Percentiles rank a stretch among this genome's conserved stretches.
Conservation (phyloP, 495 filamentous ascomycete species). For the Aspergillus bridgeri region DNA sequence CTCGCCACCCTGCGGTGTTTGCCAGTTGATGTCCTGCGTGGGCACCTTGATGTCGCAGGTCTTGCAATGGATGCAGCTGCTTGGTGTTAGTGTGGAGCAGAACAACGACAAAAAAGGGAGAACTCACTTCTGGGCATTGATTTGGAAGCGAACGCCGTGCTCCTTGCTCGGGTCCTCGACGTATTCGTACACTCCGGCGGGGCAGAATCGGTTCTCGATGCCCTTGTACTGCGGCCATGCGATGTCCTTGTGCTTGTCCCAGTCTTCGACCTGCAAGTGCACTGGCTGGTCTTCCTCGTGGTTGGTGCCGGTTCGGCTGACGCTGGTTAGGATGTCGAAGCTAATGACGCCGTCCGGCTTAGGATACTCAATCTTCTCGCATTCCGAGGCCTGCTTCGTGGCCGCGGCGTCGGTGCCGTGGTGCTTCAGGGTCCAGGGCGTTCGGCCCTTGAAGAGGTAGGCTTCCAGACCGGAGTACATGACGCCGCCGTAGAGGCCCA, state of each 20-base stretch:
- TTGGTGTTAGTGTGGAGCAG: constrained; percentile 23
- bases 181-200: constrained; percentile 98
- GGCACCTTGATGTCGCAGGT: constrained; percentile 99
- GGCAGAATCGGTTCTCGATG: constrained; percentile 96
- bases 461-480: constrained; percentile 93
- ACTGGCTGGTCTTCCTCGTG: constrained; percentile 99
- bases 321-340: constrained; percentile 94
- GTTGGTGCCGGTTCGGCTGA: constrained; percentile 93
- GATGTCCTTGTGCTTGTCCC: constrained; percentile 79
- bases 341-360: constrained; percentile 92
- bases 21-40: constrained; percentile 94
- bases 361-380: constrained; percentile 87
- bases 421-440: constrained; percentile 93
- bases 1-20: constrained; percentile 91
- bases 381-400: constrained; percentile 77
- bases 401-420: constrained; percentile 58
- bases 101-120: constrained; percentile 2
- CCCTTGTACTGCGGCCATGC: constrained; percentile 89
- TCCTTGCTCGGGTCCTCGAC: constrained; percentile 83
- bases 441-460: constrained; percentile 76
- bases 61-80: constrained; percentile 97
- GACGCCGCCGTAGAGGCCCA: constrained; percentile 85
- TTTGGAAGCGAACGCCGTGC: constrained; percentile 89
- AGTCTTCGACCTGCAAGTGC: constrained; percentile 90
- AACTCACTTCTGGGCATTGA: constrained; percentile 95